Evolutionary conservation across 768 basidiomycete genomes (phyloP).

Genomic region (Pleurotus citrinopileatus): DNA sequence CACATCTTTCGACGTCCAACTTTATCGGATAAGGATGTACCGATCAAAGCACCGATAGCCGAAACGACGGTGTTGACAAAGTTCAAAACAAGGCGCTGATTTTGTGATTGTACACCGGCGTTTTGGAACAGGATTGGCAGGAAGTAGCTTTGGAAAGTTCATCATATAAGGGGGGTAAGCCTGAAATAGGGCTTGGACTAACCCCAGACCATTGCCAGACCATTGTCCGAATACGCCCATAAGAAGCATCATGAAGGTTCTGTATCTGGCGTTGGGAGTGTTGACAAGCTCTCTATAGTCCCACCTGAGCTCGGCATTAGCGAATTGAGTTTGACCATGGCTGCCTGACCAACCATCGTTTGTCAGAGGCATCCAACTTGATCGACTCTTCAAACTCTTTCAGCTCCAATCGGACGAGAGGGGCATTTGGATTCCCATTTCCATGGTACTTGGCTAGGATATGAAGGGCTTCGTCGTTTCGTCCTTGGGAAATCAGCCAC

Average conservation of each 20-base stretch:
- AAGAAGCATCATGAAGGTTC: constrained; percentile 45
- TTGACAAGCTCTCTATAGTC: constrained; percentile 50
- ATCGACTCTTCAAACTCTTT: constrained; percentile 51
- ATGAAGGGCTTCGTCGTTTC: constrained; percentile 43
- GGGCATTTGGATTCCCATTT: constrained; percentile 44
- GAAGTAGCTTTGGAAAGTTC: constrained; percentile 31
- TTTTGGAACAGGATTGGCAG: constrained; percentile 38
- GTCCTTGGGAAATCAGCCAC: constrained; percentile 50
- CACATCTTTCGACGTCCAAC: constrained; percentile 43
- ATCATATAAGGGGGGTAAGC: not conserved
- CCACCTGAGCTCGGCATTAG: constrained; percentile 29
- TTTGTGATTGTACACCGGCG: constrained; percentile 37
- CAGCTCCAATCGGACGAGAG: constrained; percentile 49
- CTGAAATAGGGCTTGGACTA: constrained; percentile 1
- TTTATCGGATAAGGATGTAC: constrained; percentile 39
- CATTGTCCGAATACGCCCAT: constrained; percentile 59
- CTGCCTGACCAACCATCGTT: constrained; percentile 42
- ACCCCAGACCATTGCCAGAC: constrained; percentile 54
- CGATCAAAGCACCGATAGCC: constrained; percentile 37
- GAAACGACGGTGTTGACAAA: constrained; percentile 42
- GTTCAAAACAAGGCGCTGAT: constrained; percentile 35
- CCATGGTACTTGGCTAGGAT: constrained; percentile 55
- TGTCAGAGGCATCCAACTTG: constrained; percentile 49
- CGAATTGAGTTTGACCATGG: not conserved
- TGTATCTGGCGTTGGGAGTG: constrained; percentile 42